Evolutionary conservation across 2,329 filamentous ascomycete species (phyloP), one percentile per base, ranked within the genome.

Genomic region (Pseudocercospora cruenta): DNA sequence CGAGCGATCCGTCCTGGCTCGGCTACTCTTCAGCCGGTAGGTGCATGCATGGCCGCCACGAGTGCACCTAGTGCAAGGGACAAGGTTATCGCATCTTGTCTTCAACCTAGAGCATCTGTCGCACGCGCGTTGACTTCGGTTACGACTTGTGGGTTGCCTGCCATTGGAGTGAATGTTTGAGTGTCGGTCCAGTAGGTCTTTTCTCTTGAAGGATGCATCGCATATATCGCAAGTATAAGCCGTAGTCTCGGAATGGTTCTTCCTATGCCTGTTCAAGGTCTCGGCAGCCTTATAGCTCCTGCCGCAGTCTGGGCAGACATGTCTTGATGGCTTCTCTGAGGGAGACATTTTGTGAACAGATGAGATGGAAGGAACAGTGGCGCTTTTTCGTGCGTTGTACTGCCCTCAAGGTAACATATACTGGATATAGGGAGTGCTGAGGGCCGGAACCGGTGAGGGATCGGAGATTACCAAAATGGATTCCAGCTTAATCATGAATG

Each of bases 111-210:
- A 68, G 43, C 69, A 71, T 49, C 69, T 66, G 63, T 71, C 67
- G 54, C 69, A 71, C 8, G 69, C 69, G 60, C 67, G 51, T 47
- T 64, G 66, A 24, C 66, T 69, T 39, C 69, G 43, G 9, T 59
- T 64, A 12, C 51, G 55, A 39, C 31, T 65, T 4, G 64, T 26
- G 1, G 63, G 60, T 33, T 54, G 64, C 51, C 60, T 63, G n/a
- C 58, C 54, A 31, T 59, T 62, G n/a, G 58, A 43, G 26, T 71
- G 69, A 16, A 69, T 71, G 57, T 67, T 65, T n/a, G 51, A 57
- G 43, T 71, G 69, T 57, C 69, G 63, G 47, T 71, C 69, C 49
- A 71, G 65, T 12, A 71, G 65, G 55, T 71, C 69, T 45, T 71
- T 71, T 28, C 69, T 59, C 26, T 71, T 71, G 67, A 71, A 71